Evolutionary conservation across 176 grass and related monocot species (phyloP).

Genomic region (Eragrostis nindensis): DNA sequence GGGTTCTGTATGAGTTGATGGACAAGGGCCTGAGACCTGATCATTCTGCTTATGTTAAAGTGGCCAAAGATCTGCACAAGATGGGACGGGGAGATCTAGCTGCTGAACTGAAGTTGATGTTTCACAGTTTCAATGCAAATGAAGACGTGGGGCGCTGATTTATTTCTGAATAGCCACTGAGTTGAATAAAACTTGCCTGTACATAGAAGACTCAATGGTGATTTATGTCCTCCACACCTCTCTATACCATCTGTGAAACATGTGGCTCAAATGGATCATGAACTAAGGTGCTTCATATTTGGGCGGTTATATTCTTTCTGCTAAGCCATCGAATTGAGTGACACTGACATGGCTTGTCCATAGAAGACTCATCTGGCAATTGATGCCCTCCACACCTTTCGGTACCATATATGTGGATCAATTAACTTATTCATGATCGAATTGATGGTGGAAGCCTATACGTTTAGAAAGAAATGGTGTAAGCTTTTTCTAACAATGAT

Average conservation of each 20-base stretch:
- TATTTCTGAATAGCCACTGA: neutral
- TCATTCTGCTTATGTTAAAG: constrained; percentile 60
- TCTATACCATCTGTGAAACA: neutral
- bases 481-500: neutral
- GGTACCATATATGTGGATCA: neutral
- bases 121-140: constrained; percentile 44
- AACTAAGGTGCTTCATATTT: too few species aligned
- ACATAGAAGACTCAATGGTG: neutral
- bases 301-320: neutral
- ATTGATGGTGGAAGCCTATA: neutral
- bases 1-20: constrained; percentile 82
- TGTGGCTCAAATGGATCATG: neutral
- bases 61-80: constrained; percentile 68
- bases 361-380: neutral
- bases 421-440: neutral
- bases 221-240: neutral
- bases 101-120: constrained; percentile 64
- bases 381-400: neutral
- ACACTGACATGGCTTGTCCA: neutral
- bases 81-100: constrained; percentile 59
- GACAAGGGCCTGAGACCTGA: constrained; percentile 72
- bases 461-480: neutral
- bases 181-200: neutral
- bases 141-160: constrained; percentile 27
- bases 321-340: neutral